These are phyloP conservation scores for Wickerhamomyces sp. DNA, from an alignment of 1,139 yeast genomes.

Conservation along the genomic window DNA sequence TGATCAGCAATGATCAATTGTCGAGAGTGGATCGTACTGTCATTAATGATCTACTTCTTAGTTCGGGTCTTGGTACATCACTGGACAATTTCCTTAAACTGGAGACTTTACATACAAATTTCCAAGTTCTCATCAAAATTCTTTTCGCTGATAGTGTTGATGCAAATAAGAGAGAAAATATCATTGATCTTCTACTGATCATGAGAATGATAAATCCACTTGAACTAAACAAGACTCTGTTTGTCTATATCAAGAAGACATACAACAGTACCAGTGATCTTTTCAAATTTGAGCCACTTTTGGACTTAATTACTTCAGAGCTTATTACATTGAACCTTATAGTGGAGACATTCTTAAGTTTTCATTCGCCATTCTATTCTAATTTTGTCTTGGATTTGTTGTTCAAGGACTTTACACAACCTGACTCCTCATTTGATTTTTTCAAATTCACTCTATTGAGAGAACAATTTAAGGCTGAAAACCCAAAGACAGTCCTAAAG, in stretches of 20 bases:
- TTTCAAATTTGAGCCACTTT: slow-evolving; percentile 25
- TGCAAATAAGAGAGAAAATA: slow-evolving; percentile 2
- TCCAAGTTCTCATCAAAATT: slow-evolving; percentile 17
- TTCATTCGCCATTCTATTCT: slow-evolving; percentile 13
- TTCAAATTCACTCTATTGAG: slow-evolving; percentile 15
- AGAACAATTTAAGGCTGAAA: slow-evolving; percentile 12
- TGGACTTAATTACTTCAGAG: slow-evolving; percentile 32
- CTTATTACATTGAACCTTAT: slow-evolving; percentile 30
- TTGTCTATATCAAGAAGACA: slow-evolving; percentile 22
- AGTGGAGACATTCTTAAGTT: slow-evolving; percentile 27
- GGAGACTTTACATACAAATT: slow-evolving; percentile 16
- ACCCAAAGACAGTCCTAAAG: slow-evolving; percentile 6
- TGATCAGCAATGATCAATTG: slow-evolving; percentile 1
- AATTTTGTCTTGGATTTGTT: slow-evolving; percentile 26
- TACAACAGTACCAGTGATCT: slow-evolving; percentile 20
- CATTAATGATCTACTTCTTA: slow-evolving; percentile 2
- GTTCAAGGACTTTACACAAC: slow-evolving; percentile 25
- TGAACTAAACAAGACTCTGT: slow-evolving; percentile 28
- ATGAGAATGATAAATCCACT: slow-evolving; percentile 24
- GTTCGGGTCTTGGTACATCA: slow-evolving; percentile 5
- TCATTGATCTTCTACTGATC: slow-evolving; percentile 20
- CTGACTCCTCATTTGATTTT: slow-evolving; percentile 9
- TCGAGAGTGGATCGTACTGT: slow-evolving; percentile 3
- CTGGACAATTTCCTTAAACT: slow-evolving; percentile 11
- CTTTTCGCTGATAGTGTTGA: slow-evolving; percentile 11